phyloP scores from a whole-genome alignment of 2,329 filamentous ascomycete genomes.

The Fusarium siculi region DNA sequence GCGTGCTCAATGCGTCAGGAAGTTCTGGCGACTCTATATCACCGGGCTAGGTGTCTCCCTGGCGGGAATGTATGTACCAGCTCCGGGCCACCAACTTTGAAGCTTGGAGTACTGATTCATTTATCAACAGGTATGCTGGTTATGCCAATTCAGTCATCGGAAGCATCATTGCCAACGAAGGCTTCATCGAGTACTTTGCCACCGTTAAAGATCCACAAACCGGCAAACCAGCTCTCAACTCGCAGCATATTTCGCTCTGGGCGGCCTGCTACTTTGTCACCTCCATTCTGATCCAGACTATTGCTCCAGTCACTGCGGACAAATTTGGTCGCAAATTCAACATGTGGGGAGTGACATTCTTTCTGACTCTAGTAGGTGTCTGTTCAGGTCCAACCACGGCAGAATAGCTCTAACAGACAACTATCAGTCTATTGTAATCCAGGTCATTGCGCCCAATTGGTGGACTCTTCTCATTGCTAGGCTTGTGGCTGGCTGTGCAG shows the following conservation, averaged over 20 bases:
- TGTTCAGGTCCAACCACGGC: neutral
- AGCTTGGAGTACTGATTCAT: neutral
- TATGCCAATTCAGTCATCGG: neutral
- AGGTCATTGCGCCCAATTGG: neutral
- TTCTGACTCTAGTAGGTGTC: neutral
- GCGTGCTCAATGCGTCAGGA: neutral
- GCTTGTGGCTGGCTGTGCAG: conserved; percentile 8
- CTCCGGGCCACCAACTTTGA: too few relatives aligned
- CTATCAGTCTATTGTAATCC: neutral
- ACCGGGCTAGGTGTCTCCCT: neutral
- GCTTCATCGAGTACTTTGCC: neutral
- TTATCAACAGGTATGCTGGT: neutral
- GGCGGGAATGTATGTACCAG: neutral
- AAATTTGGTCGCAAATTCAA: neutral
- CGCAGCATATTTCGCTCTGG: neutral
- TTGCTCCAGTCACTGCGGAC: neutral
- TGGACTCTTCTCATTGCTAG: conserved; percentile 3
- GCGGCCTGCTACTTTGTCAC: neutral
- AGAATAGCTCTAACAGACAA: neutral
- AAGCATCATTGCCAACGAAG: neutral
- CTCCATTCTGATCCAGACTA: neutral
- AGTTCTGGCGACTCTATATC: neutral
- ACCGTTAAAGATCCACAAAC: neutral
- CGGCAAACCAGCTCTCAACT: neutral
- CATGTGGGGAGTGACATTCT: neutral